phyloP scores from a whole-genome alignment of 495 filamentous ascomycete genomes.

The Trichoderma erinaceum region DNA sequence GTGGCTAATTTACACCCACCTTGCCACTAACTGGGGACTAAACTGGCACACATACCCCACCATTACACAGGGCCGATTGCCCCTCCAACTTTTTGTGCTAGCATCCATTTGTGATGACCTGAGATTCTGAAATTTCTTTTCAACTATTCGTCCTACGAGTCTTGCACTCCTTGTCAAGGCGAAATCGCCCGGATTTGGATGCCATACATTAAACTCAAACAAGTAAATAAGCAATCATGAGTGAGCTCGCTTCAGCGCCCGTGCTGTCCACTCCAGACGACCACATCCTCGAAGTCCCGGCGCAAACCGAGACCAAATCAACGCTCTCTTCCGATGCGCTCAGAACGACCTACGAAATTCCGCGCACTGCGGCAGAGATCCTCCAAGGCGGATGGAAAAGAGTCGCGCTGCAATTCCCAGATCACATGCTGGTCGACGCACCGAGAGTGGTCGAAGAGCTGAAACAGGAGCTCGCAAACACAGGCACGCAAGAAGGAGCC shows the following conservation, averaged over 20 bases:
- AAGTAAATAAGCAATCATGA: background rate
- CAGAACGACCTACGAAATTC: constrained; percentile 75
- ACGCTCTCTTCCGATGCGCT: constrained; percentile 64
- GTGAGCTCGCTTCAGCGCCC: constrained; percentile 16
- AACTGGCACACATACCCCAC: background rate
- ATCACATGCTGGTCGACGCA: constrained; percentile 81
- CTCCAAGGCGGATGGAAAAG: constrained; percentile 60
- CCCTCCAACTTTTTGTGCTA: constrained; percentile 1
- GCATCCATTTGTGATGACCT: background rate
- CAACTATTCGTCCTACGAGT: background rate
- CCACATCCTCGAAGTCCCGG: constrained; percentile 63
- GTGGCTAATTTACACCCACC: background rate
- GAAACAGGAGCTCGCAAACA: constrained; percentile 44
- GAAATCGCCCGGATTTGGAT: background rate
- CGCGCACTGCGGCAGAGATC: constrained; percentile 72
- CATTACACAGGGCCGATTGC: background rate
- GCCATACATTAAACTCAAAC: background rate
- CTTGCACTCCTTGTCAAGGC: background rate
- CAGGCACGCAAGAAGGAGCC: background rate
- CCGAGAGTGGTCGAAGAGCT: constrained; percentile 71
- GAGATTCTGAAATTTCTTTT: constrained; percentile 8
- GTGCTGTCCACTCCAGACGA: constrained; percentile 79
- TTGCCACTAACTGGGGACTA: background rate
- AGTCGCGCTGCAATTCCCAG: constrained; percentile 90
- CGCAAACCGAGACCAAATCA: constrained; percentile 31